phyloP scores from a whole-genome alignment of 257 asterid species.

The Rehmannia glutinosa region DNA sequence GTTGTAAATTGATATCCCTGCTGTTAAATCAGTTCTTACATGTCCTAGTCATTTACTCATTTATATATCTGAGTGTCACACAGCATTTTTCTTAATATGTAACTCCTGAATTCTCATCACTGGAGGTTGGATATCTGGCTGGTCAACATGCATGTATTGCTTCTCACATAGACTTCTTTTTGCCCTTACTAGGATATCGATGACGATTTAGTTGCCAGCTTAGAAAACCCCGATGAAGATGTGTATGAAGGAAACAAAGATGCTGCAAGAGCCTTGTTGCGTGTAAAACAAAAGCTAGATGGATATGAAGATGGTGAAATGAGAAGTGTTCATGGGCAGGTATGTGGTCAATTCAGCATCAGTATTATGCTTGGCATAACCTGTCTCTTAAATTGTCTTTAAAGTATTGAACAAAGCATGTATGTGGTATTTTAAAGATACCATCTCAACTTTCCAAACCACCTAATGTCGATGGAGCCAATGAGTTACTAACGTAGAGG shows the following conservation, averaged over 20 bases:
- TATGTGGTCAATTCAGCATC: slow-evolving; percentile 20
- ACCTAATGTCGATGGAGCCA: not conserved
- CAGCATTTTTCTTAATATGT: not conserved
- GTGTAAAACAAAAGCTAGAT: slow-evolving; percentile 97
- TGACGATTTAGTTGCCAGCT: slow-evolving; percentile 61
- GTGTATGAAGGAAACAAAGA: slow-evolving; percentile 91
- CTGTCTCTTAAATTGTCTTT: not conserved
- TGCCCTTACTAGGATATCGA: slow-evolving; percentile 58
- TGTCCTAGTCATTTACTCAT: not conserved
- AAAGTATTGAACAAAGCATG: slow-evolving; percentile 1
- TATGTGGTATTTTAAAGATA: not conserved
- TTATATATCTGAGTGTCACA: not conserved
- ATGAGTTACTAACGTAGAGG: not conserved
- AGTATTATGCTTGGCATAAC: not conserved
- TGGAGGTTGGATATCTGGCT: slow-evolving; percentile 1
- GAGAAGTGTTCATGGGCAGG: slow-evolving; percentile 96
- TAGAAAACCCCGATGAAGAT: slow-evolving; percentile 73
- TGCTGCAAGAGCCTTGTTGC: slow-evolving; percentile 97
- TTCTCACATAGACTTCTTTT: slow-evolving; percentile 20
- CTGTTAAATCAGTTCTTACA: not conserved
- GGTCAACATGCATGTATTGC: slow-evolving; percentile 7
- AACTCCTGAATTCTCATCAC: not conserved
- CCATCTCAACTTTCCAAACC: not conserved
- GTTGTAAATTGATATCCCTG: not conserved
- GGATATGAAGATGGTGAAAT: slow-evolving; percentile 99